Evolutionary conservation across 352 stramenopile species (phyloP).

Genomic region (Pythium myriotylum): DNA sequence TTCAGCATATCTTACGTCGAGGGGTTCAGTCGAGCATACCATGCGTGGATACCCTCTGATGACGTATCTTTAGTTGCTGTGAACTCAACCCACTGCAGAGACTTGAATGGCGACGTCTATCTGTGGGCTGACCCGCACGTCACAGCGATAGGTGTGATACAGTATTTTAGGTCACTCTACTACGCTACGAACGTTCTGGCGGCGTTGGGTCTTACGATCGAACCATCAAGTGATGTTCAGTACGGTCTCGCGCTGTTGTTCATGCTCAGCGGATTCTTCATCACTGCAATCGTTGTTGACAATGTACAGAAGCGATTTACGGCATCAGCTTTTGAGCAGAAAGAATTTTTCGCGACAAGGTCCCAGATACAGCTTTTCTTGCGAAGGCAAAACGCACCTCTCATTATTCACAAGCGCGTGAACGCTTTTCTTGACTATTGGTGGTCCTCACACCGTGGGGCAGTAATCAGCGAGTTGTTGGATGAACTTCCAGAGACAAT

Average conservation of each 20-base stretch:
- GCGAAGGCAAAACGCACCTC: constrained; percentile 56
- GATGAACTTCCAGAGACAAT: constrained; percentile 61
- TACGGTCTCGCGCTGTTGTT: constrained; percentile 55
- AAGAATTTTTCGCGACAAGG: constrained; percentile 64
- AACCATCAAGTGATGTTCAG: constrained; percentile 53
- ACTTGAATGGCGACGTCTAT: constrained; percentile 29
- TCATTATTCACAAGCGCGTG: constrained; percentile 62
- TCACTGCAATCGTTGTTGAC: constrained; percentile 71
- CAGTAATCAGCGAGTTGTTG: constrained; percentile 58
- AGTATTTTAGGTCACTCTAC: constrained; percentile 71
- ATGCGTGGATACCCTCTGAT: constrained; percentile 53
- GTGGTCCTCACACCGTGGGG: constrained; percentile 71
- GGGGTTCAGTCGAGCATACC: constrained; percentile 43
- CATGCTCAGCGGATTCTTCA: constrained; percentile 78
- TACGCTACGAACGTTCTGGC: constrained; percentile 65
- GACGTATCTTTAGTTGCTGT: constrained; percentile 45
- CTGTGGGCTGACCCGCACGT: constrained; percentile 25
- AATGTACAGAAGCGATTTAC: constrained; percentile 82
- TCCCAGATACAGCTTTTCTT: constrained; percentile 72
- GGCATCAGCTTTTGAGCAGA: constrained; percentile 71
- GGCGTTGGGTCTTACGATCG: constrained; percentile 46
- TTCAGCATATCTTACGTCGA: constrained; percentile 65
- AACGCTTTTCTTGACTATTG: constrained; percentile 76
- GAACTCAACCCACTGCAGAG: constrained; percentile 41
- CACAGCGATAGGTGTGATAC: constrained; percentile 31